phyloP scores from a whole-genome alignment of 148 eudicot species.

The Fagopyrum homotropicum region DNA sequence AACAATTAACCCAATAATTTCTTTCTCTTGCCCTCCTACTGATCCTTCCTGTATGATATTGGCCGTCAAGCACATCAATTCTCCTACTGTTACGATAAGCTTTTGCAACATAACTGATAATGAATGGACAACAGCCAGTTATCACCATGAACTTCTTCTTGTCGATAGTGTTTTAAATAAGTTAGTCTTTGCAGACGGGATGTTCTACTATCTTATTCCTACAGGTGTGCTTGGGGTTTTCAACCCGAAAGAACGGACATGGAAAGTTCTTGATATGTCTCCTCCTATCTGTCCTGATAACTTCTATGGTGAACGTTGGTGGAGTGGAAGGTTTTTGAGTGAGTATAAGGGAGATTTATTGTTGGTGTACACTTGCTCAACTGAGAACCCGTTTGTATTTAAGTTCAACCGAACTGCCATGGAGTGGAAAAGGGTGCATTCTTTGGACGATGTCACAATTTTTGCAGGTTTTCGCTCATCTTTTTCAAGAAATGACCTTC shows the following conservation, averaged over 20 bases:
- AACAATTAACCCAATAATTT: constrained; percentile 55
- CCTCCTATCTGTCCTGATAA: constrained; percentile 73
- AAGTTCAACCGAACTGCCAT: constrained; percentile 46
- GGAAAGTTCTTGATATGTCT: constrained; percentile 62
- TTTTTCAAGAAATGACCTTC: constrained; percentile 62
- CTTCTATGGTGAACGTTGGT: constrained; percentile 58
- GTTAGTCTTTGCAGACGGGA: constrained; percentile 54
- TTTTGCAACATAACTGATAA: constrained; percentile 57
- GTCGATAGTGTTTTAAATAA: constrained; percentile 82
- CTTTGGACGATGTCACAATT: constrained; percentile 53
- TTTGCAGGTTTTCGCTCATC: constrained; percentile 71
- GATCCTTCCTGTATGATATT: constrained; percentile 50
- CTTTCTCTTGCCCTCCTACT: constrained; percentile 63
- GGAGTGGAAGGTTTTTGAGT: constrained; percentile 70
- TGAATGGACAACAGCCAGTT: constrained; percentile 58
- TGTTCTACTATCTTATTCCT: constrained; percentile 62
- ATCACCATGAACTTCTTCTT: constrained; percentile 60
- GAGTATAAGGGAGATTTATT: constrained; percentile 61
- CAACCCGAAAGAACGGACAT: constrained; percentile 45
- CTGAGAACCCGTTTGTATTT: constrained; percentile 59
- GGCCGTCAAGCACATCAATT: constrained; percentile 61
- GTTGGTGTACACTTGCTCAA: constrained; percentile 57
- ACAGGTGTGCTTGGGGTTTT: constrained; percentile 86
- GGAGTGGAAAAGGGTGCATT: constrained; percentile 59
- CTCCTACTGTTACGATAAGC: constrained; percentile 60